Base-by-base conservation (phyloP, 2,329 filamentous ascomycete species). In the Colletotrichum abscissum region DNA sequence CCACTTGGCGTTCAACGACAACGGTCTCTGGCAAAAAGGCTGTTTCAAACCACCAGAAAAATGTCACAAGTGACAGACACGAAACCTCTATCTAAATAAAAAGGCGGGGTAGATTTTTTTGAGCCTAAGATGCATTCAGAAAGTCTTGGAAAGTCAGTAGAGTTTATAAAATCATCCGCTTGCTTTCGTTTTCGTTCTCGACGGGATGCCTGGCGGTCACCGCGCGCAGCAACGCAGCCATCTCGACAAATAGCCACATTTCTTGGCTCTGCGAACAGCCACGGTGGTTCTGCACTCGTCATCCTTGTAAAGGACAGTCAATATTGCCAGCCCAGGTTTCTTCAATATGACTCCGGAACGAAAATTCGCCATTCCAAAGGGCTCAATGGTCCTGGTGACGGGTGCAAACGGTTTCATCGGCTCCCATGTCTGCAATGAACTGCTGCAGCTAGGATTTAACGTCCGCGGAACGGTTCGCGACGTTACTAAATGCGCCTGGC, bases 351-450 rank as follows among this genome's bases (percentile, higher is more conserved):
- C 68, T 35, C 63, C 66, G 59, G 70, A 72, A 35, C 42, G 24
- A 42, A 63, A 56, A 16, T 69, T 59, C 52, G 70, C 66, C 24
- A 72, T 73, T 46, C 54, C 69, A 5, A 30, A 38, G 38, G 69
- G 69, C 55, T 63, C 69, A 6, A 68, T 58, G 8, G 76, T 86
- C 28, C 79, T 82, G 24, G 83, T 86, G 46, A 86, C 84, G 3
- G 84, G 84, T 26, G 82, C 81, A 70, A 86, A 85, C 73, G 84
- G 84, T 72, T 84, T 85, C 74, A 82, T 85, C 49, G 84, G 81
- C 12, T 81, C 82, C 54, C 83, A 85, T 73, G 81, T 82, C 63
- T 78, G 81, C 62, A 81, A 82, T 1, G 76, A 79, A 1, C 77
- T 85, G 14, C 79, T 86, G 1, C 35, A 75, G 2, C 72, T 79